Evolutionary conservation across 805 yeast species (phyloP), one percentile per base, ranked within the genome.

Genomic region (Kluyveromyces starmeri): DNA sequence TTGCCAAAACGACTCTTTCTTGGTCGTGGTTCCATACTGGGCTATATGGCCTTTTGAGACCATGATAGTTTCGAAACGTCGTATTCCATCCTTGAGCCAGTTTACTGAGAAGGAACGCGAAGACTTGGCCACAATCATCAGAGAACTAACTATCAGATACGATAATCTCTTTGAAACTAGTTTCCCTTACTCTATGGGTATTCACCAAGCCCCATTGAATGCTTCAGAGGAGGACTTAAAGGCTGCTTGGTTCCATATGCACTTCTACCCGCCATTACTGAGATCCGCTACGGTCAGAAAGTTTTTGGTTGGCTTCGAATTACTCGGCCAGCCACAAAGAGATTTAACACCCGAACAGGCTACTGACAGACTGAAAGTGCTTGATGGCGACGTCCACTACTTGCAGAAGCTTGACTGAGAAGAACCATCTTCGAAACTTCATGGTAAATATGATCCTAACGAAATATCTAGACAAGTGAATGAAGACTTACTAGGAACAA

Each of bases 11-110:
- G 82, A 72, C 38, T 62, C 75, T 4, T 80, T 80, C 44, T 46
- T 80, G 15, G 82, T 70, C 4, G 73, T 80, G 8, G 85, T 80
- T 13, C 88, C 88, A 36, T 80, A 74, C 52, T 80, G 89, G 89
- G 88, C 86, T 5, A 65, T 75, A 22, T 80, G 88, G 88, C 89
- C 89, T 11, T 80, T 78, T 51, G 86, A 80, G 57, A 74, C 83
- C 5, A 58, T 80, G 59, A 59, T 80, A 21, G 56, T 79, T 5
- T 52, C 83, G n/a, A 73, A 73, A 47, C 54, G 61, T 10, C 77
- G 75, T 38, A 58, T 75, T 34, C 55, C 68, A 16, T 69, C 75
- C 9, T 51, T 78, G 10, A 59, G 57, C 26, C 68, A 69, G 19
- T 68, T 78, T 44, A 58, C 56, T 19, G 63, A 58, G 4, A 53